Evolutionary conservation across 108 stramenopile species (phyloP).

Genomic region (Skeletonema marinoi): DNA sequence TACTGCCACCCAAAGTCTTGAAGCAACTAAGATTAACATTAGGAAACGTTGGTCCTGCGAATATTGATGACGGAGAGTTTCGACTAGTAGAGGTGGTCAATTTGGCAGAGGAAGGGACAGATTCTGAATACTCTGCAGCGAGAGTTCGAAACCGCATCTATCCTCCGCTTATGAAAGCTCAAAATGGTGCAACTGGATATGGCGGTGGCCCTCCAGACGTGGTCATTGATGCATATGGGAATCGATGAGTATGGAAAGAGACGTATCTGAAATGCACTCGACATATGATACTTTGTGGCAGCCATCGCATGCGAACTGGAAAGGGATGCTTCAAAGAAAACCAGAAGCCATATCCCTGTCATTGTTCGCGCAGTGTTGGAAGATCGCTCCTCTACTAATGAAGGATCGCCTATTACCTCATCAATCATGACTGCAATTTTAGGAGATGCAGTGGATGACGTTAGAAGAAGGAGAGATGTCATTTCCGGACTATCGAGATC

Average conservation of each 20-base stretch:
- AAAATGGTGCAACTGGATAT: conserved; percentile 13
- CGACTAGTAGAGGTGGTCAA: conserved; percentile 46
- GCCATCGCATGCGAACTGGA: conserved; percentile 5
- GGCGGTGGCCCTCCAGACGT: conserved; percentile 47
- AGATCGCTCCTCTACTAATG: background rate
- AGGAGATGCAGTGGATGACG: conserved; percentile 48
- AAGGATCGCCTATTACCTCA: background rate
- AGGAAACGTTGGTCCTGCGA: background rate
- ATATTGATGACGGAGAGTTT: conserved; percentile 6
- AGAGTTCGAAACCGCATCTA: conserved; percentile 50
- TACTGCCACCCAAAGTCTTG: conserved; percentile 30
- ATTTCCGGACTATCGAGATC: conserved; percentile 9
- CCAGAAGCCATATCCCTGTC: conserved; percentile 42
- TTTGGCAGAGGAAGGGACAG: conserved; percentile 45
- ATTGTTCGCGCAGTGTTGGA: conserved; percentile 35
- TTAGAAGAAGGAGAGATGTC: conserved; percentile 39
- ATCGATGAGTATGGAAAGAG: conserved; percentile 40
- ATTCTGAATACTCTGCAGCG: conserved; percentile 40
- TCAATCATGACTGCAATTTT: conserved; percentile 26
- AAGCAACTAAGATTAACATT: conserved; percentile 10
- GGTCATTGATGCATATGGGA: conserved; percentile 45
- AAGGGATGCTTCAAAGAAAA: conserved; percentile 33
- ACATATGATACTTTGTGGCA: conserved; percentile 22
- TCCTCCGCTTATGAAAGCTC: conserved; percentile 5
- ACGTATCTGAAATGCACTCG: conserved; percentile 10